Evolutionary conservation across 257 asterid genomes (phyloP), one percentile per base, ranked within the genome.

Genomic region (Ligustrum vulgare): DNA sequence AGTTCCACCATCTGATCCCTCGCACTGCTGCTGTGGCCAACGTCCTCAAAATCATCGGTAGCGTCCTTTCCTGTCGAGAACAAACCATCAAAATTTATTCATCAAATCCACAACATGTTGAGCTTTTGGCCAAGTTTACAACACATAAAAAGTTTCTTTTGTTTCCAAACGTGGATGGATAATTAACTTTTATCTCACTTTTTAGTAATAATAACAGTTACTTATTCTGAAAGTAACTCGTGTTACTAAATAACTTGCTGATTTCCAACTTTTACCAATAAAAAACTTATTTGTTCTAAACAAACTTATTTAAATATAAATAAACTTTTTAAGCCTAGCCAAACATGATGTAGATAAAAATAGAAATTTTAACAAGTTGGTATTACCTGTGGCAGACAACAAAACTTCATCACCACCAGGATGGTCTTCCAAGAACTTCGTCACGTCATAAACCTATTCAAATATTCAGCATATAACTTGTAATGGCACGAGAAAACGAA

Each of bases 391-490:
- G 75, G 96, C 87, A 70, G 94, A 86, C 84, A 90, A 62, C 87
- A 93, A 76, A 69, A 93, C 97, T 71, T 91, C 98, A 47, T 93
- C 98, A 13, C 98, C 98, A 47, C 98, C 98, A 0, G 98, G 98
- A 84, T 93, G 98, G 80, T 93, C 97, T 45, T 91, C 96, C 90
- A 93, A 73, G 88, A 89, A 93, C 71, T 85, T 91, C 2, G 97
- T 90, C 80, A 93, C 97, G 77, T 93, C 90, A 47, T 87, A 93
- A 69, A 91, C 97, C 98, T 93, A 86, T 77, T 69, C 33, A 43
- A 39, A 22, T 11, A 43, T 25, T 37, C 8, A 67, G 39, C 36
- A 36, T 63, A 63, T 8, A 20, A 39, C 15, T 41, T 77, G 18
- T 34, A 34, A 70, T 22, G 12, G 58, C n/a, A 66, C 16, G 13